Evolutionary conservation across 371 early-diverging fungal species (phyloP).

Genomic region (Phascolomyces articulosus): DNA sequence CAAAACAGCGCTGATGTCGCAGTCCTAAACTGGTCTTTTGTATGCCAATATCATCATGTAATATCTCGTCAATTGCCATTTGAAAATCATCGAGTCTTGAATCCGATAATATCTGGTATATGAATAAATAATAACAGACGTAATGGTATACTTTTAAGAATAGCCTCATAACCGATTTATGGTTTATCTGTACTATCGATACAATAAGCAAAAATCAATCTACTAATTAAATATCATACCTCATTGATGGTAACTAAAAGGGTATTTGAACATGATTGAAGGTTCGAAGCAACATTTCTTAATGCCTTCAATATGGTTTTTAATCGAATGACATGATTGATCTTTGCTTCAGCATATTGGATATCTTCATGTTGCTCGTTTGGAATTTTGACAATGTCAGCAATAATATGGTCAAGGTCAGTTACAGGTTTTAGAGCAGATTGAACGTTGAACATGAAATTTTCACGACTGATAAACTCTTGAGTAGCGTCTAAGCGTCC

Average conservation of each 20-base stretch:
- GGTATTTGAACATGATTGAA: constrained; percentile 23
- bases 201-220: not conserved
- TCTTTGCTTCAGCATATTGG: constrained; percentile 64
- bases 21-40: constrained; percentile 77
- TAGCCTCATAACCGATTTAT: no score
- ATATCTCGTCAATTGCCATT: constrained; percentile 23
- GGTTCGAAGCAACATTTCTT: constrained; percentile 28
- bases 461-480: constrained; percentile 37
- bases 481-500: constrained; percentile 60
- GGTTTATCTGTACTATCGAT: no score
- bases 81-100: constrained; percentile 35
- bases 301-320: constrained; percentile 65
- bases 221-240: not conserved
- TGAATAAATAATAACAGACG: no score
- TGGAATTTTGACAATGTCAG: constrained; percentile 28
- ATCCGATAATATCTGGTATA: constrained; percentile 32
- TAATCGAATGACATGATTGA: constrained; percentile 72
- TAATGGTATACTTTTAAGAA: no score
- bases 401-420: constrained; percentile 35
- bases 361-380: constrained; percentile 30
- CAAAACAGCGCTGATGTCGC: constrained; percentile 86
- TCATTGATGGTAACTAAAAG: not conserved
- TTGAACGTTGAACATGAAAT: constrained; percentile 39
- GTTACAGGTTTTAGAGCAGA: constrained; percentile 24
- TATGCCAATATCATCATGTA: constrained; percentile 22